phyloP scores from a whole-genome alignment of 441 rosid species.

The Gossypium schwendimanii region DNA sequence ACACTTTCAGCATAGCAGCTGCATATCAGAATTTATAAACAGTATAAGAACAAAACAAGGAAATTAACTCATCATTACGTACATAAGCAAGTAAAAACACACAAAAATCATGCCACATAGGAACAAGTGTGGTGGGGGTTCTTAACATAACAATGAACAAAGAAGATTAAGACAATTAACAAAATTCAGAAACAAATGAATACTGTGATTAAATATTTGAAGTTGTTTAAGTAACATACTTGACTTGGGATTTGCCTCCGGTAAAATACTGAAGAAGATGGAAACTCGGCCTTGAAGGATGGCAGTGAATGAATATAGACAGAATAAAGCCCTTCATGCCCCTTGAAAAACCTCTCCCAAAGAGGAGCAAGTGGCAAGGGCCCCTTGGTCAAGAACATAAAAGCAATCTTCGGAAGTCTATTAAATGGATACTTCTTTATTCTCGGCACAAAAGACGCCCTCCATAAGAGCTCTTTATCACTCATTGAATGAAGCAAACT shows the following conservation, averaged over 20 bases:
- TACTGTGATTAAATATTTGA: neutral
- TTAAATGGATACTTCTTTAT: constrained; percentile 53
- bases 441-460: constrained; percentile 67
- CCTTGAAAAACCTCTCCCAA: constrained; percentile 87
- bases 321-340: constrained; percentile 61
- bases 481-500: constrained; percentile 59
- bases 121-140: neutral
- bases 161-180: no score
- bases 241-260: constrained; percentile 76
- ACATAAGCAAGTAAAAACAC: neutral
- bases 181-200: neutral
- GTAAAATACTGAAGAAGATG: constrained; percentile 54
- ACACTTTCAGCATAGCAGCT: neutral
- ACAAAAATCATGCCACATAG: neutral
- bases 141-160: neutral
- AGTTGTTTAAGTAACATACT: constrained; percentile 30
- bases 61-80: neutral
- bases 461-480: constrained; percentile 75
- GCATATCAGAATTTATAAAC: neutral
- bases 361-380: constrained; percentile 78
- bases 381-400: constrained; percentile 95
- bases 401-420: constrained; percentile 83
- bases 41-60: neutral
- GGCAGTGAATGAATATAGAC: constrained; percentile 80
- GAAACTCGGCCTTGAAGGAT: constrained; percentile 46